These are phyloP conservation scores for Colletotrichum euphorbiae DNA, from an alignment of 2,329 filamentous ascomycete species.

Conservation along the genomic window DNA sequence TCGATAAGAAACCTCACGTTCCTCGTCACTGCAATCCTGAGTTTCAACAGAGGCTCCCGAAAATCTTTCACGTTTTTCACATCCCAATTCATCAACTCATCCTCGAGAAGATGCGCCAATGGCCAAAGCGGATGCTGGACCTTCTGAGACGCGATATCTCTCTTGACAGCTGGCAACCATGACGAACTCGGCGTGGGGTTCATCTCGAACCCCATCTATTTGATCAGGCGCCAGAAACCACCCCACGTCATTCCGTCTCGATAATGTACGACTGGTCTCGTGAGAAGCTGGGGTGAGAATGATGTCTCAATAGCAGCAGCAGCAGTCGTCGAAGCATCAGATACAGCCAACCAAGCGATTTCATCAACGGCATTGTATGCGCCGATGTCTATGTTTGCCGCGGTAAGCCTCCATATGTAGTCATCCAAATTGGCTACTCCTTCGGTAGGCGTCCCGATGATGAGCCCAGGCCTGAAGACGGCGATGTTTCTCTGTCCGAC, in stretches of 20 bases:
- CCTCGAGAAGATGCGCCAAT: slow-evolving; percentile 20
- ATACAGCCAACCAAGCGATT: slow-evolving; percentile 24
- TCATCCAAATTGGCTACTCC: slow-evolving; percentile 42
- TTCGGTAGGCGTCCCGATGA: slow-evolving; percentile 42
- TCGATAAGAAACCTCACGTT: not conserved
- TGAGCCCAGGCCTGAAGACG: slow-evolving; percentile 36
- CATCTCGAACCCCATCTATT: not conserved
- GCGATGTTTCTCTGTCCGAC: slow-evolving; percentile 1
- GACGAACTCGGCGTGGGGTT: not conserved
- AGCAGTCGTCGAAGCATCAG: slow-evolving; percentile 13
- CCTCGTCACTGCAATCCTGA: slow-evolving; percentile 22
- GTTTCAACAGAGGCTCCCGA: not conserved
- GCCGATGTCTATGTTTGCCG: slow-evolving; percentile 37
- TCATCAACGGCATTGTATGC: slow-evolving; percentile 33
- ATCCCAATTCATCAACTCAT: slow-evolving; percentile 7
- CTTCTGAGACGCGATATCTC: not conserved
- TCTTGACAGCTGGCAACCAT: slow-evolving; percentile 14
- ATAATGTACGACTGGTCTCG: not conserved
- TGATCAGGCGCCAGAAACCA: slow-evolving; percentile 9
- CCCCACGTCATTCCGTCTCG: slow-evolving; percentile 32
- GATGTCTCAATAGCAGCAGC: not conserved
- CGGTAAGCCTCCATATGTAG: slow-evolving; percentile 41
- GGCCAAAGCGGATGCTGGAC: slow-evolving; percentile 28
- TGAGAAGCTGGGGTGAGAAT: not conserved
- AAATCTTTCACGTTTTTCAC: no score